These are phyloP conservation scores for Cercospora brassicicola DNA, from an alignment of 2,329 filamentous ascomycete genomes.

Conservation along the genomic window DNA sequence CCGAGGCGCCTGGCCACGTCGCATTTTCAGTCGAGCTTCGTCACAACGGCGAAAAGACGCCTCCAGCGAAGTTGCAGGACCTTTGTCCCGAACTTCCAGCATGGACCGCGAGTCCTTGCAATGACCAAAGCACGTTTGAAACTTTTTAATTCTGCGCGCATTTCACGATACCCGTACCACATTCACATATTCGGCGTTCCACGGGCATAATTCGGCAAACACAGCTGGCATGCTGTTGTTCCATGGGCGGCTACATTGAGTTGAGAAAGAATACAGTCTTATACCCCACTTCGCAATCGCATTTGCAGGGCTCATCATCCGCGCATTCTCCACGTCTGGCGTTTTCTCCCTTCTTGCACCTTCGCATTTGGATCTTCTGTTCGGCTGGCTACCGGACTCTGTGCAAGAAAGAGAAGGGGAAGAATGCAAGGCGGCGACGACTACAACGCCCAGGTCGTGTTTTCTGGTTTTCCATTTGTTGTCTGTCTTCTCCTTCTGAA, in stretches of 20 bases:
- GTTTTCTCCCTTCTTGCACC: neutral
- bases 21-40: slow-evolving; percentile 47
- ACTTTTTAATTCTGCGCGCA: slow-evolving; percentile 9
- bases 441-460: neutral
- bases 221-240: slow-evolving; percentile 19
- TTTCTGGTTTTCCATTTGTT: neutral
- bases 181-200: slow-evolving; percentile 19
- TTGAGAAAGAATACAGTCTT: slow-evolving; percentile 12
- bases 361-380: neutral
- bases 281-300: slow-evolving; percentile 11
- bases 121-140: slow-evolving; percentile 17
- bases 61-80: slow-evolving; percentile 27
- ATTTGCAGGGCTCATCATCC: neutral
- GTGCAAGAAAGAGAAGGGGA: neutral
- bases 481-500: neutral
- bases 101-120: slow-evolving; percentile 36
- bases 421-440: neutral
- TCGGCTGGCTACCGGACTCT: slow-evolving; percentile 1
- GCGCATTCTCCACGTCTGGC: neutral
- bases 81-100: slow-evolving; percentile 39
- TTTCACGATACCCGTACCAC: slow-evolving; percentile 18
- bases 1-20: slow-evolving; percentile 42
- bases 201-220: slow-evolving; percentile 3
- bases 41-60: slow-evolving; percentile 42
- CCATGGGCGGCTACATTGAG: neutral